phyloP scores from a whole-genome alignment of 116 monocot genomes.

The Phalaenopsis hybrid region DNA sequence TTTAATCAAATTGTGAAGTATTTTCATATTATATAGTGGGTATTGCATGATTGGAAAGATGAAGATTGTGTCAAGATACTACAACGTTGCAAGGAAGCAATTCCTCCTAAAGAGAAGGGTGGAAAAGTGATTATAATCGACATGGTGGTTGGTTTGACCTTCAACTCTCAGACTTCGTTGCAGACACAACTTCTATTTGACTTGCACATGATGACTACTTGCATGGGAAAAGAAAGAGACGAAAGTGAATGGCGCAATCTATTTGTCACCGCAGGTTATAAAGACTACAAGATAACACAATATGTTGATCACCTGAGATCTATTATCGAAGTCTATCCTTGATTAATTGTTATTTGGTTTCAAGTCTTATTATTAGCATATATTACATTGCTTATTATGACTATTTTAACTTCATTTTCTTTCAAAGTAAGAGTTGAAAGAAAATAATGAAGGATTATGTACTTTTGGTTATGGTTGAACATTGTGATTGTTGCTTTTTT shows the following conservation, averaged over 20 bases:
- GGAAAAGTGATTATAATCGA: slow-evolving; percentile 33
- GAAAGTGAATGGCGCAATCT: slow-evolving; percentile 31
- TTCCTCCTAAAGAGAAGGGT: slow-evolving; percentile 7
- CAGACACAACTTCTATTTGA: slow-evolving; percentile 23
- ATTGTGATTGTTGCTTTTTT: no score
- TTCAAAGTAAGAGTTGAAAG: no score
- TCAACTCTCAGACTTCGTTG: not conserved
- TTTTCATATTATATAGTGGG: no score
- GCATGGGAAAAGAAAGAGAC: slow-evolving; percentile 23
- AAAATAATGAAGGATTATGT: no score
- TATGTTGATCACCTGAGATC: slow-evolving; percentile 10
- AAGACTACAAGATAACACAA: slow-evolving; percentile 20
- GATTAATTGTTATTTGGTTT: no score
- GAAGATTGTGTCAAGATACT: no score
- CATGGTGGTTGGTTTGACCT: slow-evolving; percentile 10
- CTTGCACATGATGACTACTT: slow-evolving; percentile 19
- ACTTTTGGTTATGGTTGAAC: no score
- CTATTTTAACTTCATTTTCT: no score
- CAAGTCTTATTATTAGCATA: no score
- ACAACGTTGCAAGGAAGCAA: not conserved
- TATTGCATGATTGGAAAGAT: no score
- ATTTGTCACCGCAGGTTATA: slow-evolving; percentile 22
- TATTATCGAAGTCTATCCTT: slow-evolving; percentile 30
- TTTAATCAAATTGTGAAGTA: no score
- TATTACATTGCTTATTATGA: no score